Conservation (phyloP, 495 filamentous ascomycete genomes). For the Zalerion maritima region DNA sequence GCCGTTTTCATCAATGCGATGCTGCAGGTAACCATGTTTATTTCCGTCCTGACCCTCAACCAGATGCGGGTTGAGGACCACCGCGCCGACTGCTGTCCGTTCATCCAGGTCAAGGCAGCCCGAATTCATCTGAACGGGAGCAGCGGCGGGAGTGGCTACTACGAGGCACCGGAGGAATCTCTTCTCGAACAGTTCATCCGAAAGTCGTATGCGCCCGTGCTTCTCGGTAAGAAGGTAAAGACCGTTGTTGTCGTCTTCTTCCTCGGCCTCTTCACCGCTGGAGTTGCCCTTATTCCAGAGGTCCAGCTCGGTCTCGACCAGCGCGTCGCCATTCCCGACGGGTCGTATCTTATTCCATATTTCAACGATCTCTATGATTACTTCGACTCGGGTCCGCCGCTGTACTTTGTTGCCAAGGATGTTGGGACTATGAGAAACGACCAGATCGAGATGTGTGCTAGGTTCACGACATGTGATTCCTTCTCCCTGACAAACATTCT, state of each 20-base stretch:
- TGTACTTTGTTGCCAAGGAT: slow-evolving; percentile 83
- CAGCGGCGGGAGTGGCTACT: slow-evolving; percentile 29
- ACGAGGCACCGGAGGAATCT: slow-evolving; percentile 65
- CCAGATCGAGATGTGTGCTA: slow-evolving; percentile 80
- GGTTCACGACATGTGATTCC: slow-evolving; percentile 74
- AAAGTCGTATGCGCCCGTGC: slow-evolving; percentile 67
- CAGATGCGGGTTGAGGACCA: slow-evolving; percentile 73
- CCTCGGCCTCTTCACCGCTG: slow-evolving; percentile 73
- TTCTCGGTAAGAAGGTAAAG: slow-evolving; percentile 69
- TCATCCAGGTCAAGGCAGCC: slow-evolving; percentile 55
- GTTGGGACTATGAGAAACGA: slow-evolving; percentile 54
- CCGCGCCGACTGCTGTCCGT: slow-evolving; percentile 89
- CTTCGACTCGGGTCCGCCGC: slow-evolving; percentile 79
- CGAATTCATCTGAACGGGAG: slow-evolving; percentile 30
- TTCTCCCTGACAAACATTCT: slow-evolving; percentile 75
- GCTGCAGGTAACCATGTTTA: slow-evolving; percentile 90
- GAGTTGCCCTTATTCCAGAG: slow-evolving; percentile 67
- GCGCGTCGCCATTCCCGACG: slow-evolving; percentile 80
- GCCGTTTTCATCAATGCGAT: slow-evolving; percentile 95
- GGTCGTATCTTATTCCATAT: slow-evolving; percentile 83
- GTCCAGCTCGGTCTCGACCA: slow-evolving; percentile 84
- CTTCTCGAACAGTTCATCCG: slow-evolving; percentile 71
- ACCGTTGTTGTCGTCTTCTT: slow-evolving; percentile 61
- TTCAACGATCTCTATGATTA: slow-evolving; percentile 93
- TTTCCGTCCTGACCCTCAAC: slow-evolving; percentile 80